Base-by-base conservation (phyloP, 1,284 basidiomycete species). In the Pseudozyma hubeiensis region DNA sequence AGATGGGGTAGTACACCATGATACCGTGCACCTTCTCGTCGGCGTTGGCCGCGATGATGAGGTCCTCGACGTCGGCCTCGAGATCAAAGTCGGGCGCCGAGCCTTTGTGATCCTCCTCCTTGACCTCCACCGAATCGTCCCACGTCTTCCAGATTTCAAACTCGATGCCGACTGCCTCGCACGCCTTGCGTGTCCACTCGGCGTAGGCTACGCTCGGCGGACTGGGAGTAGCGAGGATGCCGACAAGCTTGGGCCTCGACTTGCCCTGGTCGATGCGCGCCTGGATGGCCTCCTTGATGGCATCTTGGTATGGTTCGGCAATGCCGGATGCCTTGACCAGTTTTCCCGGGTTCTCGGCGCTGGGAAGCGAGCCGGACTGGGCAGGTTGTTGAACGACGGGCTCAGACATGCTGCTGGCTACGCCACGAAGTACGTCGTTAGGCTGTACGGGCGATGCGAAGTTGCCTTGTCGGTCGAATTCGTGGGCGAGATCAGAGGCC, bases 111-210 rank as follows among this genome's bases (percentile, higher is more conserved):
- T 85, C 72, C 83, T 76, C 88, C 83, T 84, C 89, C 37, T 56
- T 58, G 41, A 62, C 75, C 31, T 64, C 71, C 33, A 64, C 72
- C 43, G 73, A 64, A 46, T 82, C 78, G 41, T 84, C 81, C 81
- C 81, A 84, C 8, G 82, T 84, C 68, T 80, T 81, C 81, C 82
- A 83, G 53, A 83, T 84, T 33, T 93, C 90, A 84, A 94, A 98
- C 56, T 91, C 89, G 66, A 98, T 90, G 0, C 94, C 94, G 40
- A 97, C 88, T 44, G 90, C 90, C 59, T 92, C 89, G 85, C 95
- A 98, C 67, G 95, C 93, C 81, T 91, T 94, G 84, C 89, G 89
- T 44, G 96, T 98, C 85, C 97, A 98, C 75, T 95, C 92, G 16
- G 96, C 93, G 82, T 99, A 99, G 71, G 89, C 91, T 80, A 89